Evolutionary conservation across 768 basidiomycete genomes (phyloP), one percentile per base, ranked within the genome.

Genomic region (Amanita brunnescens): DNA sequence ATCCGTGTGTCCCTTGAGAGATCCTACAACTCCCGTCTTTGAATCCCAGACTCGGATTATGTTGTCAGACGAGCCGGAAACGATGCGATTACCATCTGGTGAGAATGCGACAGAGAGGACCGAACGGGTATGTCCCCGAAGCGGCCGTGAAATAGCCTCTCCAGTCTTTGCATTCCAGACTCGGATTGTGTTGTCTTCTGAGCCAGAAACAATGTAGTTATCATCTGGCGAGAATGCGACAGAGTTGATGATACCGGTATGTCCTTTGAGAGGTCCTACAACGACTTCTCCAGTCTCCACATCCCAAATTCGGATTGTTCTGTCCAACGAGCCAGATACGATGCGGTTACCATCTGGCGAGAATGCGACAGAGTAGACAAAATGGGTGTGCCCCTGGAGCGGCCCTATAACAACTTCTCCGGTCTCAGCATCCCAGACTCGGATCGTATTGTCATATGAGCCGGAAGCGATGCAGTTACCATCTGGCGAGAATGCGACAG

Each of bases 81-180:
- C 61, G 30, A 70, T 54, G n/a, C 41, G 53, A 14, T 43, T 54
- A 6, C 59, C 77, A 34, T 69, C 67, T 0, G 77, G 77, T 52
- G 78, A 78, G 61, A 78, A 80, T 38, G 73, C 69, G n/a, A 79
- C 63, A 6, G 72, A 61, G 5, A 9, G 21, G 34, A 62, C 54
- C 6, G 16, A 10, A 23, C 49, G 29, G 2, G 41, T 55, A 48
- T 64, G 62, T 35, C 57, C 56, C 23, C 44, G 6, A 16, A 57
- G 44, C 5, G 52, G 41, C 5, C 59, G 58, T 48, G 52, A 12
- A 53, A 64, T 52, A 54, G 58, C 9, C 16, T 47, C n/a, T 8
- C 54, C 56, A 37, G 49, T 52, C 5, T 45, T 45, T 2, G 43
- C 54, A 54, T 66, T 54, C 64, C 66, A 67, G 3, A 66, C 26